Evolutionary conservation across 257 asterid species (phyloP).

Genomic region (Solanum sitiens): DNA sequence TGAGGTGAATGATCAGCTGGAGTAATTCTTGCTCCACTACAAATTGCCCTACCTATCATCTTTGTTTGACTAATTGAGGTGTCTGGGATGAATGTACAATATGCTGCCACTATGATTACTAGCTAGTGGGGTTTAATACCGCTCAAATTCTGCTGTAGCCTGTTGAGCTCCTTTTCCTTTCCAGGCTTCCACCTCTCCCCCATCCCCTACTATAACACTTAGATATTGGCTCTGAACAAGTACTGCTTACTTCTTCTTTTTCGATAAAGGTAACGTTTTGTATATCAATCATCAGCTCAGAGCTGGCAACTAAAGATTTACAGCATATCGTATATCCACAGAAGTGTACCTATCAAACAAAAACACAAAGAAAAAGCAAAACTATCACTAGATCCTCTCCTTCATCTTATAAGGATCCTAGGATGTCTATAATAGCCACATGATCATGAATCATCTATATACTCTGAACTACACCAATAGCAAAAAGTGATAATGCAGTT

Average conservation of each 20-base stretch:
- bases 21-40: neutral
- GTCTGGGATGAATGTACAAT: neutral
- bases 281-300: too few relatives aligned
- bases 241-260: neutral
- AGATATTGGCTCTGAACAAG: neutral
- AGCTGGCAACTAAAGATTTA: too few relatives aligned
- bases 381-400: too few relatives aligned
- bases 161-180: neutral
- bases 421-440: too few relatives aligned
- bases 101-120: neutral
- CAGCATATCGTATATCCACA: too few relatives aligned
- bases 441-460: too few relatives aligned
- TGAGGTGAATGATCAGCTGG: conserved; percentile 38
- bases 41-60: neutral
- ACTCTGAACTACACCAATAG: too few relatives aligned
- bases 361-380: too few relatives aligned
- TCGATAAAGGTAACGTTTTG: too few relatives aligned
- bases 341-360: too few relatives aligned
- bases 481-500: too few relatives aligned
- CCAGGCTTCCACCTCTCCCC: neutral
- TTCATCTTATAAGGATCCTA: too few relatives aligned
- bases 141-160: neutral
- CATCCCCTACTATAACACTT: neutral
- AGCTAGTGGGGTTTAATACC: neutral
- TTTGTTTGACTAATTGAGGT: neutral